phyloP scores from a whole-genome alignment of 805 yeast genomes.

The Metschnikowia peoriensis region DNA sequence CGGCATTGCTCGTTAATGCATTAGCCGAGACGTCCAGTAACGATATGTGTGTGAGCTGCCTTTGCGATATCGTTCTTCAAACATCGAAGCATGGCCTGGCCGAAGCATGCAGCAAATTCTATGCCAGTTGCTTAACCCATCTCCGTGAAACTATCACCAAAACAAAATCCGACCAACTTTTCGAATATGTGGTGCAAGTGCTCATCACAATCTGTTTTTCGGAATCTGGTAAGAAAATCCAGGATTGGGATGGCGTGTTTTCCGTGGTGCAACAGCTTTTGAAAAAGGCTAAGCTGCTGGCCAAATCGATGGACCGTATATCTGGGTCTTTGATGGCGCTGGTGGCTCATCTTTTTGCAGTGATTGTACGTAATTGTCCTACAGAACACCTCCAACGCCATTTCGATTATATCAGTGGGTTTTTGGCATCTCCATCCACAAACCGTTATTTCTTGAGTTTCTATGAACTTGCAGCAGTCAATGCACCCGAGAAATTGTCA shows the following conservation, averaged over 20 bases:
- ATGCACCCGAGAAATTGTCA: conserved; percentile 44
- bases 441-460: conserved; percentile 45
- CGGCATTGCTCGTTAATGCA: conserved; percentile 39
- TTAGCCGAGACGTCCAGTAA: conserved; percentile 6
- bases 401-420: conserved; percentile 44
- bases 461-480: conserved; percentile 43
- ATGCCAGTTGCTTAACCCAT: conserved; percentile 28
- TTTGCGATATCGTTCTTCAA: conserved; percentile 57
- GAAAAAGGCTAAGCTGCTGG: conserved; percentile 13
- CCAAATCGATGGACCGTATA: conserved; percentile 3
- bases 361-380: conserved; percentile 57
- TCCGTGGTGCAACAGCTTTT: conserved; percentile 22
- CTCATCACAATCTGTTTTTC: conserved; percentile 55
- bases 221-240: conserved; percentile 66
- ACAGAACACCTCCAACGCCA: conserved; percentile 45
- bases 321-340: conserved; percentile 19
- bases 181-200: conserved; percentile 32
- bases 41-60: conserved; percentile 24
- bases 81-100: conserved; percentile 51
- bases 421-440: conserved; percentile 30
- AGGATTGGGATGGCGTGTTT: conserved; percentile 46
- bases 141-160: conserved; percentile 17
- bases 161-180: neutral
- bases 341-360: conserved; percentile 45
- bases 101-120: conserved; percentile 48